Conservation (phyloP, 2,329 filamentous ascomycete species). For the Penicillium crustosum region DNA sequence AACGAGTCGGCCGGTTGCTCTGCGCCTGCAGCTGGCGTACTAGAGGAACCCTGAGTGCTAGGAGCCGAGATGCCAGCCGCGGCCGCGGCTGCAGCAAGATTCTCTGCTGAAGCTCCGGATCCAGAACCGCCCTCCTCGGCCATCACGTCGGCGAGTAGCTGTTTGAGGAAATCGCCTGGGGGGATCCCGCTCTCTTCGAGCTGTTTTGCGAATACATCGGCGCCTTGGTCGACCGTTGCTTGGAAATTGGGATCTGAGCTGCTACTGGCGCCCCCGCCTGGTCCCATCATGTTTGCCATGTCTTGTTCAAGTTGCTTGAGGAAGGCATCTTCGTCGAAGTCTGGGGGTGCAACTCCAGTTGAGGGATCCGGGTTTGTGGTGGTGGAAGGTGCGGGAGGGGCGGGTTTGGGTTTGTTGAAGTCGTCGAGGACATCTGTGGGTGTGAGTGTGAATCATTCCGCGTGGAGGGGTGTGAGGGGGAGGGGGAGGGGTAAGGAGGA, state of each 20-base stretch:
- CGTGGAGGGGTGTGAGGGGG: background rate
- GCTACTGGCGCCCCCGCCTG: constrained; percentile 18
- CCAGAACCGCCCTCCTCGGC: constrained; percentile 25
- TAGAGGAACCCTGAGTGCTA: background rate
- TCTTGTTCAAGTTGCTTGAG: constrained; percentile 82
- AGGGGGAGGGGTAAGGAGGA: background rate
- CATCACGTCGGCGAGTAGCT: constrained; percentile 38
- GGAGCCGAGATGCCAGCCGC: constrained; percentile 3
- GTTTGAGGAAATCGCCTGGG: constrained; percentile 37
- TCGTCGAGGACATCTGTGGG: constrained; percentile 78
- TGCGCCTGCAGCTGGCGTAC: constrained; percentile 4
- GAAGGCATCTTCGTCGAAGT: constrained; percentile 55
- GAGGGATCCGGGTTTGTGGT: constrained; percentile 20
- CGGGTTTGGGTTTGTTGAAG: constrained; percentile 65
- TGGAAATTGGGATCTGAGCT: constrained; percentile 25
- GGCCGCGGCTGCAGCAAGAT: constrained; percentile 25
- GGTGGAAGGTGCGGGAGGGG: constrained; percentile 21
- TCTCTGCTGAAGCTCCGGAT: constrained; percentile 12
- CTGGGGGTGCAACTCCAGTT: constrained; percentile 15
- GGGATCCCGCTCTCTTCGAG: constrained; percentile 37
- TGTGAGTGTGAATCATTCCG: constrained; percentile 2
- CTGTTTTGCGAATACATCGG: constrained; percentile 39
- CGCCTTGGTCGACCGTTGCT: constrained; percentile 32
- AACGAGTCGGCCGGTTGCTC: constrained; percentile 66
- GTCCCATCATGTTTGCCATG: constrained; percentile 77